Base-by-base conservation (phyloP, 2,329 filamentous ascomycete genomes). In the Talaromyces sp. region DNA sequence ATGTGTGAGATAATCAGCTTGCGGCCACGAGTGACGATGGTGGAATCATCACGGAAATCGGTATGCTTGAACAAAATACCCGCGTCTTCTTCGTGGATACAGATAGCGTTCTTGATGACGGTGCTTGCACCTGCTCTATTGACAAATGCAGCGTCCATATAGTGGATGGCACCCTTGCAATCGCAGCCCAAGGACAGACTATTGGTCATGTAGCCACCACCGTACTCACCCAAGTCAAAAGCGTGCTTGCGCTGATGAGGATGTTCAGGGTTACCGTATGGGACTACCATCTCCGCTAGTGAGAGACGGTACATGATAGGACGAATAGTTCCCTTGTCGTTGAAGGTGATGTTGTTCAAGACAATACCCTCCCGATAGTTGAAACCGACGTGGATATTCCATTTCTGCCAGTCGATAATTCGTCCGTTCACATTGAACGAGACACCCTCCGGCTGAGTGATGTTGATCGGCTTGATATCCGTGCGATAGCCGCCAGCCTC, bases 1-100 rank as follows among this genome's bases (percentile, higher is more conserved):
- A 97, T 90, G 71, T 97, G 93, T 69, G 92, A 93, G 70, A 97
- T 85, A 74, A 97, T 85, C 65, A 97, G 86, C 76, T 95, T 96
- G 63, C 92, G 88, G 1, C 89, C 92, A 29, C 93, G 89, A 0
- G 93, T 97, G 4, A 96, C 91, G 10, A 95, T 92, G 63, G 89
- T 87, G 0, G 91, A 94, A 51, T 95, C 90, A 74, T 97, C 93
- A 43, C 93, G 87, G 85, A 97, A 97, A 78, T 97, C 93, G 17
- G 88, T 93, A 80, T 96, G 92, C 81, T 97, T 97, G 86, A 96
- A 97, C 0, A 97, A 83, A 66, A 97, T 95, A 5, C 93, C 93
- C 1, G 87, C 87, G 69, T 97, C 93, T 80, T 97, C 93, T 77
- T 97, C 93, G 78, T 97, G 93, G 69, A 97, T 93, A 77, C 93